phyloP scores from a whole-genome alignment of 805 yeast genomes.

The Zygotorulaspora sp. region DNA sequence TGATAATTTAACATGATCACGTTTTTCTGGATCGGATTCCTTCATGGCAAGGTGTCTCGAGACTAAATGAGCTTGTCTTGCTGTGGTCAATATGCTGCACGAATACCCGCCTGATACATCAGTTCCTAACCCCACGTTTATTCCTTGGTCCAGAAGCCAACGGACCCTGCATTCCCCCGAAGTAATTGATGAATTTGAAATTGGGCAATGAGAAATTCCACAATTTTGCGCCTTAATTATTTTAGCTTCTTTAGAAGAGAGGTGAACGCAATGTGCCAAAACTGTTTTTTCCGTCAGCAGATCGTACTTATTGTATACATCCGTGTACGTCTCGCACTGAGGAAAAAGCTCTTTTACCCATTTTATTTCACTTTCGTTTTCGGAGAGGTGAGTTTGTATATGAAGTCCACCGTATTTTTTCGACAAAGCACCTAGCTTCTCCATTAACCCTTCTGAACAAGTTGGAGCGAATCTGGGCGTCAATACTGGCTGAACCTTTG shows the following conservation, averaged over 20 bases:
- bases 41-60: constrained; percentile 68
- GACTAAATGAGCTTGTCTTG: constrained; percentile 66
- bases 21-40: constrained; percentile 36
- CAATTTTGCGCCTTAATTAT: constrained; percentile 50
- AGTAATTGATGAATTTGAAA: constrained; percentile 80
- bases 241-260: constrained; percentile 58
- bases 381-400: constrained; percentile 88
- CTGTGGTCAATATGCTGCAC: constrained; percentile 57
- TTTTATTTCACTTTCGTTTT: constrained; percentile 67
- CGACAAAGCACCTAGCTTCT: constrained; percentile 58
- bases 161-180: constrained; percentile 87
- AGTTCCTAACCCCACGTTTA: constrained; percentile 78
- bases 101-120: constrained; percentile 77
- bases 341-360: constrained; percentile 76
- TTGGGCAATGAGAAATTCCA: constrained; percentile 91
- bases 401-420: constrained; percentile 43
- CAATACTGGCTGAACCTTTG: constrained; percentile 62
- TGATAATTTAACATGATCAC: constrained; percentile 46
- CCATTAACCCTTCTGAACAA: constrained; percentile 61
- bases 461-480: constrained; percentile 95
- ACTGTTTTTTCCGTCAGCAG: constrained; percentile 64
- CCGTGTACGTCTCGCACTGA: constrained; percentile 60
- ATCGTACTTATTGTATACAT: constrained; percentile 64
- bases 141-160: constrained; percentile 55
- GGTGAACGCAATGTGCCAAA: constrained; percentile 85